Percentiles rank a stretch among this genome's conserved stretches.
These are phyloP conservation scores for Thelephora terrestris DNA, from an alignment of 1,284 basidiomycete genomes.

Conservation along the genomic window DNA sequence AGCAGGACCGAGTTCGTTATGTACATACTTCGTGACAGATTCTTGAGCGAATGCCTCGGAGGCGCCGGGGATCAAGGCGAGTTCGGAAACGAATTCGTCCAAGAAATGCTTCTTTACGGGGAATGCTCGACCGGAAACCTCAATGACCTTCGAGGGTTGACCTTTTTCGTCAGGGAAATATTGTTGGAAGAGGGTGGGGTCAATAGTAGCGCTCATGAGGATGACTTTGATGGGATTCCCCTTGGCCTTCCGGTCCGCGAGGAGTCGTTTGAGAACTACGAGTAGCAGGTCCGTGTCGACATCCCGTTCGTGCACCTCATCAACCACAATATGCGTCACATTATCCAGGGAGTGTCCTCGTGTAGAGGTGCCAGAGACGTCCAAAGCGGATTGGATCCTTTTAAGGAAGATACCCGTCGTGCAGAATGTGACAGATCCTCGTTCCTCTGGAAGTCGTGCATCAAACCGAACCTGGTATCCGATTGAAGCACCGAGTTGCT, in stretches of 20 bases:
- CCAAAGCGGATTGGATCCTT: constrained; percentile 68
- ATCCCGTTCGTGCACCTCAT: constrained; percentile 96
- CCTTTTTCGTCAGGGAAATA: constrained; percentile 72
- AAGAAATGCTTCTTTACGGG: constrained; percentile 80
- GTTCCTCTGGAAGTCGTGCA: constrained; percentile 64
- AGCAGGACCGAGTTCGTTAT: constrained; percentile 53
- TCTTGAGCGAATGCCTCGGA: constrained; percentile 72
- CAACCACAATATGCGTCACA: constrained; percentile 87
- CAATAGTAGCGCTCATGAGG: constrained; percentile 95
- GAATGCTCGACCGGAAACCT: constrained; percentile 88
- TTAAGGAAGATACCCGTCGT: constrained; percentile 91
- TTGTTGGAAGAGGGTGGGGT: constrained; percentile 78
- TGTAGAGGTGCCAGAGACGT: constrained; percentile 16
- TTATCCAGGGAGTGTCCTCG: constrained; percentile 51
- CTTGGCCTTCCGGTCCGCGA: constrained; percentile 68
- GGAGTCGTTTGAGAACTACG: constrained; percentile 81
- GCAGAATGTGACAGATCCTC: constrained; percentile 89
- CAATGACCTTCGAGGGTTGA: constrained; percentile 64
- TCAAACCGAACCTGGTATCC: constrained; percentile 96
- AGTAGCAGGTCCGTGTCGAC: constrained; percentile 91
- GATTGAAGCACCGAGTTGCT: constrained; percentile 59
- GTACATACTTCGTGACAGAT: constrained; percentile 69
- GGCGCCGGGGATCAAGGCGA: constrained; percentile 31
- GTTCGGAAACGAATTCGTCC: constrained; percentile 63
- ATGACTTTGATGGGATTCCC: constrained; percentile 79